Evolutionary conservation across 805 yeast genomes (phyloP).

Genomic region (Spathaspora arborariae): DNA sequence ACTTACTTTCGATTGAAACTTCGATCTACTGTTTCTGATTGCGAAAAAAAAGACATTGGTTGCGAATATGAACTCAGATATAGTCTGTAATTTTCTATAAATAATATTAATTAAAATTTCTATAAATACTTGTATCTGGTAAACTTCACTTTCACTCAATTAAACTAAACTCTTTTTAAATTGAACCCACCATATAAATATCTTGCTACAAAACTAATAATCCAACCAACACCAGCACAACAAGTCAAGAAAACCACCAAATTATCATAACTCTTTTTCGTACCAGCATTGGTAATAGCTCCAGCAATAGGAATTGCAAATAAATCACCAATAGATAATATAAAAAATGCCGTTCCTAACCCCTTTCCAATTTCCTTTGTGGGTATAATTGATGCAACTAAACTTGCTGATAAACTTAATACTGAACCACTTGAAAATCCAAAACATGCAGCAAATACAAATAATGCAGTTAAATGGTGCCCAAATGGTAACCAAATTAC

Average conservation of each 20-base stretch:
- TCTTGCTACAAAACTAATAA: conserved; percentile 17
- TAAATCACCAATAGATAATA: conserved; percentile 24
- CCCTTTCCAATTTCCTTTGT: conserved; percentile 23
- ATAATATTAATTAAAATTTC: background rate
- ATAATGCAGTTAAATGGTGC: conserved; percentile 19
- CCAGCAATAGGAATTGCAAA: conserved; percentile 28
- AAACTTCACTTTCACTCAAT: background rate
- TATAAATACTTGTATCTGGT: background rate
- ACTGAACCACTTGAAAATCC: conserved; percentile 29
- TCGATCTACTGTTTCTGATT: too few species aligned
- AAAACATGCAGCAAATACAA: conserved; percentile 20
- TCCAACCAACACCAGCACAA: conserved; percentile 18
- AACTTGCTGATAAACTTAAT: conserved; percentile 21
- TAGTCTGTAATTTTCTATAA: too few species aligned
- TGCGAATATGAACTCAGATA: too few species aligned
- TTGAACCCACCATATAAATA: conserved; percentile 20
- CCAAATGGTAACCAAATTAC: conserved; percentile 25
- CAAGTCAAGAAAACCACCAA: conserved; percentile 21
- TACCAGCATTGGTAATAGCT: conserved; percentile 15
- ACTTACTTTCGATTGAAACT: too few species aligned
- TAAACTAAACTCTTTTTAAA: conserved; percentile 7
- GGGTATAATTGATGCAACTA: conserved; percentile 23
- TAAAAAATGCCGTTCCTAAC: conserved; percentile 25
- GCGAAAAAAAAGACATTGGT: too few species aligned
- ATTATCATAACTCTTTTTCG: conserved; percentile 15